These are phyloP conservation scores for Flaveria trinervia DNA, from an alignment of 129 eudicot species.

Conservation along the genomic window DNA sequence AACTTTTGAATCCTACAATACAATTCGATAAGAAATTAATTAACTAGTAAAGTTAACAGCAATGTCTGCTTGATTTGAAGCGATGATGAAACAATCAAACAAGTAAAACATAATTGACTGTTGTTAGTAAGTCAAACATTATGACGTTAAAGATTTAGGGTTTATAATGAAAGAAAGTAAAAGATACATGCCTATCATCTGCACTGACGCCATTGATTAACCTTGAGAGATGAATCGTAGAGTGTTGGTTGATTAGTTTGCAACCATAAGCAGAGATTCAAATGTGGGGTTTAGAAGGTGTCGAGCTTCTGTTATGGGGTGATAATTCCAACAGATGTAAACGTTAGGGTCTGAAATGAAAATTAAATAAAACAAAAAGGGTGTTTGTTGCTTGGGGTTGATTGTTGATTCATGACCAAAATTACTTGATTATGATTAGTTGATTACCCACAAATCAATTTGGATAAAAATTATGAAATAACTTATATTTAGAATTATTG, in stretches of 20 bases:
- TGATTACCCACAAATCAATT: no score
- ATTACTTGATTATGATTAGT: no score
- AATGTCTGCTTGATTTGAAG: slow-evolving; percentile 56
- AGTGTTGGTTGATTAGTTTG: slow-evolving; percentile 8
- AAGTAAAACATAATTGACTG: neutral
- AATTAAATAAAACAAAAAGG: no score
- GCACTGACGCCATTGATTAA: slow-evolving; percentile 58
- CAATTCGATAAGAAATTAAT: neutral
- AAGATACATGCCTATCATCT: slow-evolving; percentile 71
- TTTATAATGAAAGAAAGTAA: neutral
- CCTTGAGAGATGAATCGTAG: slow-evolving; percentile 15
- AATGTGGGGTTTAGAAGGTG: neutral
- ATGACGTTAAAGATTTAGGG: slow-evolving; percentile 12
- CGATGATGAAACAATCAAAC: slow-evolving; percentile 6
- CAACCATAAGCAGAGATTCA: neutral
- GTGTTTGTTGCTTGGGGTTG: no score
- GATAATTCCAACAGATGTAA: neutral
- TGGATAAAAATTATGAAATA: no score
- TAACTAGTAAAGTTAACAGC: slow-evolving; percentile 97
- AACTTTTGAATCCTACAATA: neutral
- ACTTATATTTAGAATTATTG: no score
- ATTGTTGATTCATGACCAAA: no score
- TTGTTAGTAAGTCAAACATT: neutral
- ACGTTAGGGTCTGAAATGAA: no score
- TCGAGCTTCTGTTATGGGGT: neutral